Conservation (phyloP, 2,329 filamentous ascomycete species). For the Macrophomina pseudophaseolina region DNA sequence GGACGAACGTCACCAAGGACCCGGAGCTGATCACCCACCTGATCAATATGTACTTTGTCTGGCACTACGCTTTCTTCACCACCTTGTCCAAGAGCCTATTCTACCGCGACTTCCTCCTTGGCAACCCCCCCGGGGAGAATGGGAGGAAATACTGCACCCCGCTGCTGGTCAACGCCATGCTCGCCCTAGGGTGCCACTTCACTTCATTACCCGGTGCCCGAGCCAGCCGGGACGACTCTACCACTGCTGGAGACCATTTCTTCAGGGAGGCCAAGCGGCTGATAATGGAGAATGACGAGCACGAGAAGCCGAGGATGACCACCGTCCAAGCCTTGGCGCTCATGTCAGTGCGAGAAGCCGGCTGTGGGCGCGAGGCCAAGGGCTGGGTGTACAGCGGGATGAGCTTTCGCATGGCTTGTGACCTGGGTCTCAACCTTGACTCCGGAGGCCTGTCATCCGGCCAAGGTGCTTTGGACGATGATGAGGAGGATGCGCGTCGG, state of each 20-base stretch:
- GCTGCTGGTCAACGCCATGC: conserved; percentile 89
- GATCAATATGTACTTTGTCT: conserved; percentile 96
- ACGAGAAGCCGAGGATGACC: conserved; percentile 83
- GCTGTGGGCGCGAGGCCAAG: conserved; percentile 90
- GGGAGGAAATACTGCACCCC: conserved; percentile 75
- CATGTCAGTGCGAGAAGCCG: conserved; percentile 96
- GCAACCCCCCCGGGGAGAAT: conserved; percentile 62
- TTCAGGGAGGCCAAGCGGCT: conserved; percentile 91
- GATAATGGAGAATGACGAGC: conserved; percentile 89
- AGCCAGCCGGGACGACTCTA: conserved; percentile 72
- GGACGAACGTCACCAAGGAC: conserved; percentile 86
- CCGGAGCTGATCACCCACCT: conserved; percentile 80
- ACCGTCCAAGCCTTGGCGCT: conserved; percentile 92
- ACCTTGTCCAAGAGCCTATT: conserved; percentile 87
- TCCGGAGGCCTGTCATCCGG: conserved; percentile 66
- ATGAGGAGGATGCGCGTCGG: conserved; percentile 84
- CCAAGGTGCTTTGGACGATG: conserved; percentile 68
- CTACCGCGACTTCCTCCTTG: conserved; percentile 80
- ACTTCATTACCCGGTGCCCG: conserved; percentile 76
- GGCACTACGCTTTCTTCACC: conserved; percentile 97
- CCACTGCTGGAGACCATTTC: conserved; percentile 93
- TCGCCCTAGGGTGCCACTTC: conserved; percentile 92
- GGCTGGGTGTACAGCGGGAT: conserved; percentile 99
- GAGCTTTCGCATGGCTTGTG: conserved; percentile 96
- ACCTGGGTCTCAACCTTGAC: conserved; percentile 89